A percentile compares a stretch with the other conserved stretches of the same genome.
These are phyloP conservation scores for Atkinsonella texensis DNA, from an alignment of 2,329 filamentous ascomycete species.

Conservation along the genomic window DNA sequence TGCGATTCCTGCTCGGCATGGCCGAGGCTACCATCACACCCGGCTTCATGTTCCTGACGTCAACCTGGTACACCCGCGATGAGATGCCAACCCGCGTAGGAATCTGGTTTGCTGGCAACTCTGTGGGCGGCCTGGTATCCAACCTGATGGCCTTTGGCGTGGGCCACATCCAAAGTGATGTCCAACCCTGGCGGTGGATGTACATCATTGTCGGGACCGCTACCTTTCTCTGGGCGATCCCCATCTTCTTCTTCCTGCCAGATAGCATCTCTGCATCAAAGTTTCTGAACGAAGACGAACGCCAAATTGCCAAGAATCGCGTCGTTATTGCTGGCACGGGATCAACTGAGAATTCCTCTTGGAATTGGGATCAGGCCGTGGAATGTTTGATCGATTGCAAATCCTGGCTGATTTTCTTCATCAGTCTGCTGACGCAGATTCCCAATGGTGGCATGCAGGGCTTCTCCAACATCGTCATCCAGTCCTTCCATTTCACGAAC, in stretches of 20 bases:
- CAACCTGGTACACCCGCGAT: conserved; percentile 36
- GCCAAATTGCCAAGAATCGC: conserved; percentile 32
- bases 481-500: conserved; percentile 42
- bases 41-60: conserved; percentile 39
- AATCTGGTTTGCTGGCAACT: conserved; percentile 43
- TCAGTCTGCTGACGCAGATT: conserved; percentile 43
- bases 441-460: conserved; percentile 50
- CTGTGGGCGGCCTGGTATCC: conserved; percentile 33
- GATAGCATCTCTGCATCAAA: conserved; percentile 40
- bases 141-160: conserved; percentile 42
- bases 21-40: conserved; percentile 42
- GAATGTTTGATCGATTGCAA: conserved; percentile 47
- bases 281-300: conserved; percentile 45
- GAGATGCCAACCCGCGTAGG: conserved; percentile 38
- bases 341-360: conserved; percentile 33
- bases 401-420: conserved; percentile 44
- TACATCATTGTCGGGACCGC: conserved; percentile 40
- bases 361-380: conserved; percentile 36
- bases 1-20: conserved; percentile 41
- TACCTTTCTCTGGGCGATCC: conserved; percentile 39
- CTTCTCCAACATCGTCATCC: conserved; percentile 45
- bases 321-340: conserved; percentile 39
- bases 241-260: conserved; percentile 36
- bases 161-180: conserved; percentile 35
- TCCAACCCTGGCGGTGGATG: conserved; percentile 45